Evolutionary conservation across 2,329 filamentous ascomycete species (phyloP).

Genomic region (Penicillium rolfsii): DNA sequence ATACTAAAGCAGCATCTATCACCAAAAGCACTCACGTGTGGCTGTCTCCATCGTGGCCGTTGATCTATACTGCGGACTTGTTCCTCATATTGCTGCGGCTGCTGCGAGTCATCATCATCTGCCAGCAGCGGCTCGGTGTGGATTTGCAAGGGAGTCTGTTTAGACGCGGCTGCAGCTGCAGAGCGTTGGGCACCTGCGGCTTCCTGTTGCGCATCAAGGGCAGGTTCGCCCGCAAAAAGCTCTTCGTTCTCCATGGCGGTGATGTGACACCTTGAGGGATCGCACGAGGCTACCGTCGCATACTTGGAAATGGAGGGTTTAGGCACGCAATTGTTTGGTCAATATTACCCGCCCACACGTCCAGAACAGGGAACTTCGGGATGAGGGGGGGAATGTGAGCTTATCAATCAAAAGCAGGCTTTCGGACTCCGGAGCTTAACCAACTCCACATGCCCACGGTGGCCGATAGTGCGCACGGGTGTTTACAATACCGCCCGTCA

Average conservation of each 20-base stretch:
- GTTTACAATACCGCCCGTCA: no score
- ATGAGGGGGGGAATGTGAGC: conserved; percentile 10
- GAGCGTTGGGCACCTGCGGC: conserved; percentile 20
- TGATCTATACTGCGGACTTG: conserved; percentile 9
- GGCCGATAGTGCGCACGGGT: no score
- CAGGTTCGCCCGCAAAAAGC: conserved; percentile 37
- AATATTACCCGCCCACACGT: conserved; percentile 17
- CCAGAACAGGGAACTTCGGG: conserved; percentile 9
- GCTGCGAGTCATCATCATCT: conserved; percentile 12
- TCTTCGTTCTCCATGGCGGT: conserved; percentile 40
- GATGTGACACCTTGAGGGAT: background rate
- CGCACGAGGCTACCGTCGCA: conserved; percentile 3
- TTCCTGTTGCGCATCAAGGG: conserved; percentile 36
- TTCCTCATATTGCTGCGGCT: conserved; percentile 13
- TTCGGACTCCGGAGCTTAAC: conserved; percentile 4
- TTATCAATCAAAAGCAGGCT: conserved; percentile 20
- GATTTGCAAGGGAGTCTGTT: conserved; percentile 25
- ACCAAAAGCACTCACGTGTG: conserved; percentile 49
- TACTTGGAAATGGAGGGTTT: conserved; percentile 40
- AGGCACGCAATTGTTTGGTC: conserved; percentile 14
- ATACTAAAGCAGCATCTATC: background rate
- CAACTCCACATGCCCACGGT: background rate
- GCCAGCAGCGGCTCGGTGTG: conserved; percentile 20
- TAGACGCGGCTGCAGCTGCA: conserved; percentile 12
- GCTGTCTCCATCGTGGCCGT: conserved; percentile 53